Base-by-base conservation (phyloP, 2,329 filamentous ascomycete species). In the Colletotrichum siamense region DNA sequence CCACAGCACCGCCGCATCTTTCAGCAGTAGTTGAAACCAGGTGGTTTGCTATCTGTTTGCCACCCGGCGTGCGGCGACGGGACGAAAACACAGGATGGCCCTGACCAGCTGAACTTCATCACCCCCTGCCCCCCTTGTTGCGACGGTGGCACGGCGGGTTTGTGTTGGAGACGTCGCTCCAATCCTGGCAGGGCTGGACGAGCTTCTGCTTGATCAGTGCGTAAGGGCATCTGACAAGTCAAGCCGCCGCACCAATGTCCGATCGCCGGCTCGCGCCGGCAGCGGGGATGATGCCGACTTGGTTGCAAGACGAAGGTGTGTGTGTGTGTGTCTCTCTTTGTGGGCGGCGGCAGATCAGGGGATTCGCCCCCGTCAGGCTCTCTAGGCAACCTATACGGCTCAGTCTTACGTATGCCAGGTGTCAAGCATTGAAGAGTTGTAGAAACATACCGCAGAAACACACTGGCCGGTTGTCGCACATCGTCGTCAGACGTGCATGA, bases 401-500 rank as follows among this genome's bases (percentile, higher is more conserved):
- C 12, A 49, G 68, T 16, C 28, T 67, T 68, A 34, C 36, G 63
- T 73, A 55, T 67, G 36, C n/a, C 9, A 26, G 16, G 49, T 24
- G 18, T 52, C 63, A 16, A 55, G 39, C 4, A 30, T 36, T n/a
- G 36, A 71, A 62, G 62, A 61, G 49, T 59, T 61, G 26, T 22
- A 32, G 32, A 28, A 62, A 49, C 39, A n/a, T 49, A 10, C 18
- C 39, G 39, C 15, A 36, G 66, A 65, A 65, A 64, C 39, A 49
- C 24, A 74, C 24, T 57, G 49, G 72, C 24, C 15, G 24, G 59
- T 70, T 18, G 67, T 12, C n/a, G 61, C 44, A 65, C 67, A 44
- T 39, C 28, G 30, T 75, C 69, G 30, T 75, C 62, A 72, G 61
- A 67, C 18, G 30, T 72, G 73, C 73, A 75, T 71, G 18, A 34